Base-by-base conservation (phyloP, 2,329 filamentous ascomycete species). In the Trichoderma simmonsii region DNA sequence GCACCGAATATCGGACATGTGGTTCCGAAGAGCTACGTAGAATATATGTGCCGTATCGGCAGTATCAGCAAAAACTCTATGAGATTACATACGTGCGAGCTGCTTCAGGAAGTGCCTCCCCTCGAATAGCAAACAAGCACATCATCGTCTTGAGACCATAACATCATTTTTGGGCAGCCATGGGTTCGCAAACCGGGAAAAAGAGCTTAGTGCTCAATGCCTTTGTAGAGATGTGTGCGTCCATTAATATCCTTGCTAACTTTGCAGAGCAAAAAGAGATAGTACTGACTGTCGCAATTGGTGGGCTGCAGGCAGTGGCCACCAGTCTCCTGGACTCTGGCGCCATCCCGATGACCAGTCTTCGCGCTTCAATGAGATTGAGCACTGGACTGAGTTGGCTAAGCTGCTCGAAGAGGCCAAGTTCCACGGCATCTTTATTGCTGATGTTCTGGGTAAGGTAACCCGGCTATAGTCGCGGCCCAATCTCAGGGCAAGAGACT, bases 261-360 rank as follows among this genome's bases (percentile, higher is more conserved):
- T 26, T 56, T 32, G 30, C 24, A 51, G 70, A 61, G 56, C 54
- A 28, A 43, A 28, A 18, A 39, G 30, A 57, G n/a, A 54, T 32
- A 7, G 28, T 69, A 59, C 66, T 56, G 28, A n/a, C 32, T 26
- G 14, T 43, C 26, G 34, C 43, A 51, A 51, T 71, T n/a, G 32
- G 43, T 32, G 51, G 54, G 66, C 39, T 67, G 63, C 57, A 81
- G 80, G 79, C 73, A 82, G 80, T 63, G 84, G 84, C 3, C 85
- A 86, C 70, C 84, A 86, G 74, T 85, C 83, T 1, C 84, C 84
- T 6, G 81, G 83, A 1, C 76, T 85, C 24, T 85, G 90, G 90
- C 84, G 86, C 43, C 90, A 92, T 75, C 91, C 90, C 1, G 83
- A 88, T 18, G 90, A 93, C 74, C 82, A 87, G 74, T 91, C 90